A percentile compares a stretch with the other conserved stretches of the same genome.
phyloP scores from a whole-genome alignment of 768 basidiomycete genomes.

The Dacryopinax spathularia region DNA sequence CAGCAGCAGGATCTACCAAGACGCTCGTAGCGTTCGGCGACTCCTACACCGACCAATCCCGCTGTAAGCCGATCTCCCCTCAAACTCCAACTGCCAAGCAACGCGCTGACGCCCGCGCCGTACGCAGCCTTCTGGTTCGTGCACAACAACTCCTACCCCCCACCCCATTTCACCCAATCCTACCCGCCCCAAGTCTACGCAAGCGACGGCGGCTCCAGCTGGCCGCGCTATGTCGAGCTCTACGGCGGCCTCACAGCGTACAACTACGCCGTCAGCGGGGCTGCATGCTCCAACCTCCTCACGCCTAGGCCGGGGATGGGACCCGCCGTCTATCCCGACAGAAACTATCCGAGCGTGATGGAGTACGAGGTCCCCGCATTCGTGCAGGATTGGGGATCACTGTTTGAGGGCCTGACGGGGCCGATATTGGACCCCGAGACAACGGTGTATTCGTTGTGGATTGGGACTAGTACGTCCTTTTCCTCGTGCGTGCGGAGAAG shows the following conservation, averaged over 20 bases:
- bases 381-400: neutral
- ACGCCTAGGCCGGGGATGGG: neutral
- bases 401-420: neutral
- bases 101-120: too few species aligned
- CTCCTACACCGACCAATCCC: too few species aligned
- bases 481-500: neutral
- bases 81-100: too few species aligned
- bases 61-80: too few species aligned
- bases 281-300: neutral
- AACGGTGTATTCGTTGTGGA: neutral
- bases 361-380: neutral
- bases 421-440: neutral
- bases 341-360: neutral
- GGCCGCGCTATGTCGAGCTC: neutral
- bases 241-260: neutral
- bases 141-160: neutral
- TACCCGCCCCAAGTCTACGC: neutral
- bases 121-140: too few species aligned
- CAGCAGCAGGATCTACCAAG: too few species aligned
- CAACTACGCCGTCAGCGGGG: conserved; percentile 2
- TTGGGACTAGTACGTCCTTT: neutral
- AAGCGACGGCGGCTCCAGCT: neutral
- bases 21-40: too few species aligned
- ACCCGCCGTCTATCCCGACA: neutral
- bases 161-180: neutral